Conservation (phyloP, 805 yeast species). For the Nadsonia fulvescens region DNA sequence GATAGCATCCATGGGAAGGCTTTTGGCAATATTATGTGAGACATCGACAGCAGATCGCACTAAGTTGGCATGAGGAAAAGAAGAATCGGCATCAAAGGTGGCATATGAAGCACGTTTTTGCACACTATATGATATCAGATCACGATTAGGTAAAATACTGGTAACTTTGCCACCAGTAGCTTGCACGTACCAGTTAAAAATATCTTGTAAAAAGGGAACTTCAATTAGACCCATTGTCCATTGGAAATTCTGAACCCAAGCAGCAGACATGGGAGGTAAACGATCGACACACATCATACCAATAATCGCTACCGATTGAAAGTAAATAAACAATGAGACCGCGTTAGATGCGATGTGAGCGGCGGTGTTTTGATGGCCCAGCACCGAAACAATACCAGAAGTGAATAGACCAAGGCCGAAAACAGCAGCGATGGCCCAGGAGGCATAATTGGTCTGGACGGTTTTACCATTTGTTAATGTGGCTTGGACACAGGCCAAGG, state of each 20-base stretch:
- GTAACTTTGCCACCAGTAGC: slow-evolving; percentile 84
- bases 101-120: slow-evolving; percentile 22
- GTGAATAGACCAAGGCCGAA: slow-evolving; percentile 77
- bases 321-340: slow-evolving; percentile 78
- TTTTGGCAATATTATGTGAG: too few species aligned
- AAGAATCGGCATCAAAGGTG: slow-evolving; percentile 7
- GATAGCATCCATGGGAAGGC: slow-evolving; percentile 5
- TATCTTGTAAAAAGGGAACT: slow-evolving; percentile 57
- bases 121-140: slow-evolving; percentile 63
- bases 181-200: slow-evolving; percentile 88
- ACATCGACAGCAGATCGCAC: not conserved
- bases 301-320: slow-evolving; percentile 81
- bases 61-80: slow-evolving; percentile 4
- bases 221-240: slow-evolving; percentile 91
- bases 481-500: slow-evolving; percentile 88
- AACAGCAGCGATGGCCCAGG: slow-evolving; percentile 92
- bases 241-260: slow-evolving; percentile 93
- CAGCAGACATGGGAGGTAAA: slow-evolving; percentile 92
- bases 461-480: slow-evolving; percentile 74
- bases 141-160: slow-evolving; percentile 45
- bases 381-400: slow-evolving; percentile 70
- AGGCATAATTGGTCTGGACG: slow-evolving; percentile 77
- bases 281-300: slow-evolving; percentile 88
- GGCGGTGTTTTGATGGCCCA: slow-evolving; percentile 84
- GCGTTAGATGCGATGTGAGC: slow-evolving; percentile 96